Evolutionary conservation across 2,329 filamentous ascomycete species (phyloP), one percentile per base, ranked within the genome.

Genomic region (Aspergillus arachidicola): DNA sequence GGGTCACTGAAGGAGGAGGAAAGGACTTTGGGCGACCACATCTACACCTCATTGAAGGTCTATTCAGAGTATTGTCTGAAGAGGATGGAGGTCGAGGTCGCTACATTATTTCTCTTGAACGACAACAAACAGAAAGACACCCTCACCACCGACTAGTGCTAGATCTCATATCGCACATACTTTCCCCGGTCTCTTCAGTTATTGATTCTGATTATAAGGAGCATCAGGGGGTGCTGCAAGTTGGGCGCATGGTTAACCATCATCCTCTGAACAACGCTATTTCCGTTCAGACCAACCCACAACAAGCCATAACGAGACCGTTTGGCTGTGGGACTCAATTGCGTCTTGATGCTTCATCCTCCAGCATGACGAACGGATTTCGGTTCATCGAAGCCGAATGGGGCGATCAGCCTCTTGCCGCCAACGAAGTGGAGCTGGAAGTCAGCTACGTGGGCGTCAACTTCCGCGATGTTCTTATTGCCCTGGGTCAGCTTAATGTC

Each of bases 391-490:
- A 59, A 10, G 30, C 34, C 30, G 57, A 38, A 16, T 46, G 14
- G 32, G 26, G n/a, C 3, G 23, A 26, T 12, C 30, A 10, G 7
- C 1, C 26, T 10, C 21, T 60, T 23, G 23, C 23, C 12, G 36
- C 23, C 6, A n/a, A 54, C 19, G 41, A 43, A 21, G 50, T 60
- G 4, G 58, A 60, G 12, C 32, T 60, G 14, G 58, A 60, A 19
- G 46, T 58, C 16, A 34, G 54, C 14, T 57, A 32, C 21, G 21
- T 60, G 36, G 61, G 61, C 5, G 32, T 64, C 19, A 64, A 64
- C 30, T 64, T 61, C 58, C 58, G 53, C 34, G 61, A 64, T n/a
- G 36, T 60, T 7, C 26, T 60, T 36, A 28, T 46, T 6, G 58
- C 58, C 11, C 4, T 60, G 6, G 58, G 48, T 10, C 58, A 60